These are phyloP conservation scores for Solanum verrucosum DNA, from an alignment of 257 asterid species.

Conservation along the genomic window DNA sequence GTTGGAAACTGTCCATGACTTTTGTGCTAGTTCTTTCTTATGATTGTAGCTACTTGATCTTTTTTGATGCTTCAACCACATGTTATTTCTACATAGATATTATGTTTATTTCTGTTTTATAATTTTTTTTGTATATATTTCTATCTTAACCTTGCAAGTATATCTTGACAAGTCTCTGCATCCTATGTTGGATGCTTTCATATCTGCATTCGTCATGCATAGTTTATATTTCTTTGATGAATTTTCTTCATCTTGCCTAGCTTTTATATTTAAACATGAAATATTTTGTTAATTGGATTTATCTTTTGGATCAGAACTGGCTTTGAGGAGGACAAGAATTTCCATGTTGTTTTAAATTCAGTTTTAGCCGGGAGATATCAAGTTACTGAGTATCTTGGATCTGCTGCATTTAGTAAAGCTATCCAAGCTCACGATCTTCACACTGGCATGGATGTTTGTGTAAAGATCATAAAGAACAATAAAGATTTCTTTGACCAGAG, in stretches of 20 bases:
- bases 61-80: not conserved
- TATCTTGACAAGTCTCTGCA: not conserved
- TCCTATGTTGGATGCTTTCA: not conserved
- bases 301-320: constrained; percentile 68
- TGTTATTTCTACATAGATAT: not conserved
- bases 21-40: not conserved
- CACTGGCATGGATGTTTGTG: constrained; percentile 98
- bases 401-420: constrained; percentile 99
- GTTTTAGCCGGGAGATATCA: constrained; percentile 96
- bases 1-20: not conserved
- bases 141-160: not conserved
- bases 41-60: not conserved
- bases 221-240: not conserved
- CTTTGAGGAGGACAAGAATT: constrained; percentile 98
- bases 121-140: not conserved
- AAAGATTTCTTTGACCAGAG: constrained; percentile 98
- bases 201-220: not conserved
- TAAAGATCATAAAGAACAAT: constrained; percentile 94
- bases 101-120: not conserved
- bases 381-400: constrained; percentile 98
- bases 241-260: not conserved
- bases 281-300: constrained; percentile 14
- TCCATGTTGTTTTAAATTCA: constrained; percentile 78
- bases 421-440: constrained; percentile 99
- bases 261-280: not conserved